A percentile compares a stretch with the other conserved stretches of the same genome.
Evolutionary conservation across 371 early-diverging fungal species (phyloP).

Genomic region (Catenaria anguillulae): DNA sequence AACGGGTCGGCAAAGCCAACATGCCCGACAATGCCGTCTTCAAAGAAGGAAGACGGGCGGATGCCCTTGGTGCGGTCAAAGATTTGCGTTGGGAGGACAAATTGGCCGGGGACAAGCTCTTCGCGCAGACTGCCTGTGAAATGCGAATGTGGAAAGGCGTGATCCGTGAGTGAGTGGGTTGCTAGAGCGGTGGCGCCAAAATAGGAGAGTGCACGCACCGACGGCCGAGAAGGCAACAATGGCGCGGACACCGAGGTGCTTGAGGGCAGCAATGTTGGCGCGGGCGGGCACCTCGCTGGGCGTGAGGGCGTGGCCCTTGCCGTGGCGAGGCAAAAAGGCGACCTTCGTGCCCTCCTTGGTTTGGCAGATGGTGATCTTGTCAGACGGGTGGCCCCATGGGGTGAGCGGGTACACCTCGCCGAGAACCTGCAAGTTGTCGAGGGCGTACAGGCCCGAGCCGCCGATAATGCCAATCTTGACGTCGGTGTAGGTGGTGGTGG

Average conservation of each 20-base stretch:
- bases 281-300: slow-evolving; percentile 86
- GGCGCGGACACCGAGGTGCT: slow-evolving; percentile 75
- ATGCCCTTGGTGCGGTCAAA: slow-evolving; percentile 93
- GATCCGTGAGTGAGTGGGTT: slow-evolving; percentile 43
- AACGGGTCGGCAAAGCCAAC: slow-evolving; percentile 91
- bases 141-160: no score
- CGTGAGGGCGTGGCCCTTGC: slow-evolving; percentile 66
- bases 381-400: slow-evolving; percentile 87
- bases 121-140: no score
- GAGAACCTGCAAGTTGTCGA: slow-evolving; percentile 67
- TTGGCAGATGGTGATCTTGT: slow-evolving; percentile 42
- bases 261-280: slow-evolving; percentile 95
- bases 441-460: slow-evolving; percentile 74
- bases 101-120: slow-evolving; percentile 84
- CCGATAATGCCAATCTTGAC: slow-evolving; percentile 74
- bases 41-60: slow-evolving; percentile 74
- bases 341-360: slow-evolving; percentile 61
- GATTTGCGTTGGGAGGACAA: slow-evolving; percentile 82
- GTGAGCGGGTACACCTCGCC: slow-evolving; percentile 76
- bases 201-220: no score
- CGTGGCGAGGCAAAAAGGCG: slow-evolving; percentile 94
- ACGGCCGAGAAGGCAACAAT: slow-evolving; percentile 88
- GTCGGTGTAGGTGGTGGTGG: background rate
- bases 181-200: no score
- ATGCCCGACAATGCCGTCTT: slow-evolving; percentile 79